These are phyloP conservation scores for Fusarium cicatricum DNA, from an alignment of 2,329 filamentous ascomycete genomes.

Conservation along the genomic window DNA sequence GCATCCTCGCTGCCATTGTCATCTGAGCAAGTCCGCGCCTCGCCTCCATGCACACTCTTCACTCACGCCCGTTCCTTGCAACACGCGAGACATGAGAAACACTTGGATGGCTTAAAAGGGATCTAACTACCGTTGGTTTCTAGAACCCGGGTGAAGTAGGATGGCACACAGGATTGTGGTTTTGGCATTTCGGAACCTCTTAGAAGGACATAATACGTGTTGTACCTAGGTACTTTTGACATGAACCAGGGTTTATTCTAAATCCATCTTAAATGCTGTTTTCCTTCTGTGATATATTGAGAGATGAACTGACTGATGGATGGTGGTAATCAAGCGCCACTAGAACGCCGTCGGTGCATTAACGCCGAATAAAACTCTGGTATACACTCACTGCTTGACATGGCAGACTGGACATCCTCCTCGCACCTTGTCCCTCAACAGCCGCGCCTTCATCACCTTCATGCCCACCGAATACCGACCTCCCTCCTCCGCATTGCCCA, in stretches of 20 bases:
- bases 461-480: slow-evolving; percentile 75
- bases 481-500: slow-evolving; percentile 54
- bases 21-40: slow-evolving; percentile 35
- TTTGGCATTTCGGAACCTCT: slow-evolving; percentile 33
- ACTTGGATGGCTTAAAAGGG: slow-evolving; percentile 28
- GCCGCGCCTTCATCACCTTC: slow-evolving; percentile 86
- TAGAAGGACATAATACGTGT: slow-evolving; percentile 37
- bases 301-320: slow-evolving; percentile 3
- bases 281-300: not conserved
- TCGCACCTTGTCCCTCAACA: slow-evolving; percentile 75
- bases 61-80: slow-evolving; percentile 20
- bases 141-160: slow-evolving; percentile 21
- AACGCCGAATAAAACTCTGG: slow-evolving; percentile 17
- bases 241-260: slow-evolving; percentile 26
- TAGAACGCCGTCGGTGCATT: slow-evolving; percentile 21
- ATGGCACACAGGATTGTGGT: slow-evolving; percentile 36
- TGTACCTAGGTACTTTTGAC: slow-evolving; percentile 40
- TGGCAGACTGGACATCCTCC: slow-evolving; percentile 71
- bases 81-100: slow-evolving; percentile 17
- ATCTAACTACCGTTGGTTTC: slow-evolving; percentile 23
- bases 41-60: slow-evolving; percentile 17
- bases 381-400: slow-evolving; percentile 29
- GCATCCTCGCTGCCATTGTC: slow-evolving; percentile 39
- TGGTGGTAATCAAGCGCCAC: slow-evolving; percentile 15
- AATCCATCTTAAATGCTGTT: not conserved